These are phyloP conservation scores for Candida vartiovaarae DNA, from an alignment of 805 yeast species.

Conservation along the genomic window DNA sequence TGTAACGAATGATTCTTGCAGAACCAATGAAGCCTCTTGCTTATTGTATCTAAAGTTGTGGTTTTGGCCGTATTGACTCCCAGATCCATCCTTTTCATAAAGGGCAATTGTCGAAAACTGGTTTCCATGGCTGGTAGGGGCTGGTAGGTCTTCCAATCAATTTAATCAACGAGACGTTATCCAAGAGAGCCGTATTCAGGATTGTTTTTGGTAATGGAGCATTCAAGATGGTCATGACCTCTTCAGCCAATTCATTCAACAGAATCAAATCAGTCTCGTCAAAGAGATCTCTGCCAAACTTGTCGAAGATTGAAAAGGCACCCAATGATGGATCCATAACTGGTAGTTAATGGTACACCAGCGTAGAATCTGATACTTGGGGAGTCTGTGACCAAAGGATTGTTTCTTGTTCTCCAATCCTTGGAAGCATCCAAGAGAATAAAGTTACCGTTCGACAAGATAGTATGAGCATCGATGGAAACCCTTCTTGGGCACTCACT, in stretches of 20 bases:
- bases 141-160: conserved; percentile 55
- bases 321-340: conserved; percentile 43
- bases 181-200: neutral
- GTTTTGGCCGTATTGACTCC: conserved; percentile 49
- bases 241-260: conserved; percentile 33
- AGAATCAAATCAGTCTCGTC: conserved; percentile 27
- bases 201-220: conserved; percentile 22
- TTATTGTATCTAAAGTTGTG: conserved; percentile 37
- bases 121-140: conserved; percentile 42
- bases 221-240: conserved; percentile 36
- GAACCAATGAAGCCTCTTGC: conserved; percentile 13
- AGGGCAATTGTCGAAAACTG: conserved; percentile 29
- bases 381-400: conserved; percentile 56
- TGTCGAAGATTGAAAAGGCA: conserved; percentile 52
- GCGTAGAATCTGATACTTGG: conserved; percentile 58
- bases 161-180: conserved; percentile 10
- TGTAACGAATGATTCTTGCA: conserved; percentile 25
- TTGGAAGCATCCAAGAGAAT: conserved; percentile 49
- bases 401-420: conserved; percentile 63
- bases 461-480: conserved; percentile 64
- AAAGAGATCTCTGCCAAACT: conserved; percentile 32
- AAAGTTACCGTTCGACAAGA: conserved; percentile 50
- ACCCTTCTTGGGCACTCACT: conserved; percentile 46
- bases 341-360: conserved; percentile 49
- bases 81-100: conserved; percentile 60